Percentiles rank a stretch among this genome's conserved stretches.
phyloP scores from a whole-genome alignment of 2,329 filamentous ascomycete genomes.

The Epicoccum sorghinum region DNA sequence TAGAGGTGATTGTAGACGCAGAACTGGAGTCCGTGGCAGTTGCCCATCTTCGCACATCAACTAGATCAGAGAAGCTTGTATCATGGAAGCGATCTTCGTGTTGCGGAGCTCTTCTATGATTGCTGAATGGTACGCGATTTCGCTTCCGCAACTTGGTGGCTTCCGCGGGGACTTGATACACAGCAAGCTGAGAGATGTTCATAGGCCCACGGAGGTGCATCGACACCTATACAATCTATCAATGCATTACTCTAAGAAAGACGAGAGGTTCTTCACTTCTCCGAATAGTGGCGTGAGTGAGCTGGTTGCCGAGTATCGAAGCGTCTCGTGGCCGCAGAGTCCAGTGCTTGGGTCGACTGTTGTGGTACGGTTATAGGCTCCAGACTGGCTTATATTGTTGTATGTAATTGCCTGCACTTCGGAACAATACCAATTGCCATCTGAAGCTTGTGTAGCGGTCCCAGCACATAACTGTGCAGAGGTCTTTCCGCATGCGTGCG shows the following conservation, averaged over 20 bases:
- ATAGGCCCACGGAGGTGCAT: constrained; percentile 75
- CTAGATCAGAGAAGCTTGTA: not conserved
- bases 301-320: constrained; percentile 65
- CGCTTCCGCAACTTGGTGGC: constrained; percentile 23
- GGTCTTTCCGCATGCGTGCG: constrained; percentile 31
- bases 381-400: constrained; percentile 63
- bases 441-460: constrained; percentile 39
- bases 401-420: constrained; percentile 72
- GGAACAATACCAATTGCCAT: constrained; percentile 71
- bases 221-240: constrained; percentile 63
- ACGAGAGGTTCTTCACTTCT: constrained; percentile 58
- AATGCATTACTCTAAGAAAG: constrained; percentile 2
- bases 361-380: constrained; percentile 69
- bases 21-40: constrained; percentile 11
- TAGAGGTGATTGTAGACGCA: constrained; percentile 18
- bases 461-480: constrained; percentile 43
- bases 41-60: constrained; percentile 11
- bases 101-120: constrained; percentile 15
- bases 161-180: constrained; percentile 61
- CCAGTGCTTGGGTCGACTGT: constrained; percentile 63
- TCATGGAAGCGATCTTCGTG: not conserved
- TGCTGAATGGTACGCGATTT: constrained; percentile 27
- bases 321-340: constrained; percentile 59
- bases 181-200: constrained; percentile 69
- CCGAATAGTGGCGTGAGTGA: constrained; percentile 71